Evolutionary conservation across 257 asterid genomes (phyloP), one percentile per base, ranked within the genome.

Genomic region (Solanum infundibuliforme): DNA sequence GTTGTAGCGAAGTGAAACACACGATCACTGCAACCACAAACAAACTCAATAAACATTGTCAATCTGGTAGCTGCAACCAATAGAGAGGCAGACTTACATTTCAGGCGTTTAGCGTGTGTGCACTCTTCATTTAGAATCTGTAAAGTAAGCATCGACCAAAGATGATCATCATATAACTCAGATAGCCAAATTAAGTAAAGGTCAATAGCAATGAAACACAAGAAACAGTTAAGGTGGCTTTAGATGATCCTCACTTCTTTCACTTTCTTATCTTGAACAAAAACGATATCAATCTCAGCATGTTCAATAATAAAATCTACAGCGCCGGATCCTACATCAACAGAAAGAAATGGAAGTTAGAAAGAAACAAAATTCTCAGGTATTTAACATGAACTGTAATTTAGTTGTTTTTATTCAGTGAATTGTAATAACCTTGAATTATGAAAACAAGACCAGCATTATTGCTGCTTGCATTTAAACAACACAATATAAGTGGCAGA

Each of bases 101-200:
- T 95, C 21, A 95, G 93, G 91, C 94, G 92, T 88, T 86, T 93
- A 84, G 95, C 94, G 90, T 95, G 96, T 32, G 94, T 66, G 91
- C 99, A 97, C 69, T 95, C 98, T 13, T 95, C 93, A 87, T 89
- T 90, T 90, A 97, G 72, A 86, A 97, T 94, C 99, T 97, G 96
- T 90, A 89, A 87, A 35, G 16, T 87, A 20, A 75, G 84, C 21
- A 66, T 73, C 55, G 27, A 68, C 76, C 39, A 87, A 52, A 18
- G 76, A 29, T 69, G 38, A 72, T 52, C 55, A 86, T 81, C 27
- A 65, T 86, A 79, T 55, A 34, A 25, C 58, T 46, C 41, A 3
- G 27, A 73, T 12, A 86, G 73, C 60, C 31, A 86, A 86, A 41
- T 43, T 18, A 72, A 72, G 85, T 43, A 27, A 14, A 43, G 25